Base-by-base conservation (phyloP, 2,329 filamentous ascomycete genomes). In the Fusarium penzigii region DNA sequence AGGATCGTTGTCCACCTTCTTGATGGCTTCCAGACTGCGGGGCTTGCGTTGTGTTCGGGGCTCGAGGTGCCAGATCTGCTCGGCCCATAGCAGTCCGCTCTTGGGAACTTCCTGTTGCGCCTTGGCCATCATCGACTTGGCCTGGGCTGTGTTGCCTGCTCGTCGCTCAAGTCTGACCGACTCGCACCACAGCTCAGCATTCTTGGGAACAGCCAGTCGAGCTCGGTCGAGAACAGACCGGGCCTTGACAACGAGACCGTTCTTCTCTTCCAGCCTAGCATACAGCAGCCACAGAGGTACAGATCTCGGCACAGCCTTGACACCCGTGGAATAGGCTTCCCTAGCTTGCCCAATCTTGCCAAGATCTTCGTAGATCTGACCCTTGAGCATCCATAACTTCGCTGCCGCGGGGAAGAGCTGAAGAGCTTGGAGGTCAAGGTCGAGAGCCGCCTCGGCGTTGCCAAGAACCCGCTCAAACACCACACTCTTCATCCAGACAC, bases 311-410 rank as follows among this genome's bases (percentile, higher is more conserved):
- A 91, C 93, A 1, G 90, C 90, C 65, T 94, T 89, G 39, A 93
- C 95, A 36, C 94, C 94, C 5, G 90, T 88, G 53, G 84, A 85
- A 72, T 94, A 97, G 0, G 93, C 92, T 70, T 97, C 92, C 43
- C 94, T 85, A 3, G 94, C 94, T 71, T 94, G 89, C 0, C 88
- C 86, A 13, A 88, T 75, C 74, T 91, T 92, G 63, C 83, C 86
- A 43, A 92, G 81, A 41, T 86, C 82, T 67, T 97, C 89, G 78
- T 99, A 99, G 57, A 97, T 94, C 69, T 99, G 94, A 0, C 95
- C 94, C 74, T 99, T 99, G 78, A 96, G 90, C 89, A 97, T 97
- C 88, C 93, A 97, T 20, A 99, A 80, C 73, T 97, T 97, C 47
- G 90, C 82, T 12, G 88, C 85, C 42, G 86, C 83, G 1, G 94